A percentile compares a stretch with the other conserved stretches of the same genome.
These are phyloP conservation scores for Ustilago xerochloae DNA, from an alignment of 1,284 basidiomycete genomes.

Conservation along the genomic window DNA sequence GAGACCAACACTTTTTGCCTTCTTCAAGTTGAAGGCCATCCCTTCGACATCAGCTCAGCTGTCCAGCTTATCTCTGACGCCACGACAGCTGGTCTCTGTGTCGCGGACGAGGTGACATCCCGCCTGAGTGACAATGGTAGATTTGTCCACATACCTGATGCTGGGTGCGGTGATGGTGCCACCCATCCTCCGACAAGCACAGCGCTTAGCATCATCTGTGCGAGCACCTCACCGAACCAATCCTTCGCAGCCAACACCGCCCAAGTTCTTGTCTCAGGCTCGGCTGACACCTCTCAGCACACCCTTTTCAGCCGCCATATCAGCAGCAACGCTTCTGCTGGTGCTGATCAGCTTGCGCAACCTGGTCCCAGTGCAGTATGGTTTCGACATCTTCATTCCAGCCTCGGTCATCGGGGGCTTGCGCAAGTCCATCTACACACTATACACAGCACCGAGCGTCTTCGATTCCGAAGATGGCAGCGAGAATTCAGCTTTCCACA, in stretches of 20 bases:
- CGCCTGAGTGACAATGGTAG: conserved; percentile 23
- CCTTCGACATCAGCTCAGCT: neutral
- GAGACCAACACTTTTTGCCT: conserved; percentile 7
- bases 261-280: conserved; percentile 11
- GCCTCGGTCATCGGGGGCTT: conserved; percentile 12
- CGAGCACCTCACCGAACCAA: conserved; percentile 3
- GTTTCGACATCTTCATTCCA: conserved; percentile 36
- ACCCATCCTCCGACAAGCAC: conserved; percentile 29
- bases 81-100: no score
- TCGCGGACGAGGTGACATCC: no score
- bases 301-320: conserved; percentile 25
- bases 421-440: conserved; percentile 6
- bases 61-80: no score
- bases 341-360: conserved; percentile 31
- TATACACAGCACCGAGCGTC: conserved; percentile 18
- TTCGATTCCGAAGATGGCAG: neutral
- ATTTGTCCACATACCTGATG: conserved; percentile 24
- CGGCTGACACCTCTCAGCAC: conserved; percentile 33
- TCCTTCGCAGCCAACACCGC: conserved; percentile 6
- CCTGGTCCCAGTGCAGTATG: conserved; percentile 31
- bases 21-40: neutral
- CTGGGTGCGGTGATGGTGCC: conserved; percentile 34
- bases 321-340: conserved; percentile 7
- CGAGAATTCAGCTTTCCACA: conserved; percentile 17
- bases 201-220: conserved; percentile 3